A percentile compares a stretch with the other conserved stretches of the same genome.
phyloP scores from a whole-genome alignment of 176 grass and related monocot species.

The Pontederia paniculata region DNA sequence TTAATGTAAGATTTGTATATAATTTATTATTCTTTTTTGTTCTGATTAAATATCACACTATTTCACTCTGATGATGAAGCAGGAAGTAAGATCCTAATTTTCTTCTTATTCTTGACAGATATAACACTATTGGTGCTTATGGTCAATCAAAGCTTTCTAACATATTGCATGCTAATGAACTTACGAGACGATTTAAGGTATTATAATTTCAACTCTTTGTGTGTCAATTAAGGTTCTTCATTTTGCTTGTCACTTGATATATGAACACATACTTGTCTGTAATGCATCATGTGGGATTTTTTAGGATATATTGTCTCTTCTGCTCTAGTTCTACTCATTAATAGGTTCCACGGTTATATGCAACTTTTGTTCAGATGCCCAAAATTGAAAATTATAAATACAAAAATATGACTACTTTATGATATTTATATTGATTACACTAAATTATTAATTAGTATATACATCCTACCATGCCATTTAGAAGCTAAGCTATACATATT shows the following conservation, averaged over 20 bases:
- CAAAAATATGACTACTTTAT: too few relatives aligned
- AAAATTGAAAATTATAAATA: too few relatives aligned
- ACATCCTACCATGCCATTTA: too few relatives aligned
- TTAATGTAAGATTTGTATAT: background rate
- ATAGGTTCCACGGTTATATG: too few relatives aligned
- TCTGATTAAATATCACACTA: background rate
- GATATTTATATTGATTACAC: too few relatives aligned
- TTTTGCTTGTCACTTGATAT: background rate
- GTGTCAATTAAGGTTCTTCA: too few relatives aligned
- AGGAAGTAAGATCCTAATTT: conserved; percentile 10
- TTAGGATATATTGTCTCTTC: too few relatives aligned
- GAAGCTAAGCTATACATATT: too few relatives aligned
- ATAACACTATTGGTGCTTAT: conserved; percentile 56
- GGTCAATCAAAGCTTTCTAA: conserved; percentile 87
- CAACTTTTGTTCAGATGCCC: too few relatives aligned
- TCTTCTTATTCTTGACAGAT: conserved; percentile 37
- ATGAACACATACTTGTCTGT: background rate
- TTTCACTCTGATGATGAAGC: background rate
- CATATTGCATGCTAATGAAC: conserved; percentile 88
- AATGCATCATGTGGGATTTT: too few relatives aligned
- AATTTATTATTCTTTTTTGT: background rate
- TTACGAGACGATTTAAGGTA: conserved; percentile 72
- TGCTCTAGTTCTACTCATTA: too few relatives aligned
- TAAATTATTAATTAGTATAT: too few relatives aligned
- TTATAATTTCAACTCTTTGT: background rate